Base-by-base conservation (phyloP, 495 filamentous ascomycete species). In the Hypoxylon lienhwacheense region DNA sequence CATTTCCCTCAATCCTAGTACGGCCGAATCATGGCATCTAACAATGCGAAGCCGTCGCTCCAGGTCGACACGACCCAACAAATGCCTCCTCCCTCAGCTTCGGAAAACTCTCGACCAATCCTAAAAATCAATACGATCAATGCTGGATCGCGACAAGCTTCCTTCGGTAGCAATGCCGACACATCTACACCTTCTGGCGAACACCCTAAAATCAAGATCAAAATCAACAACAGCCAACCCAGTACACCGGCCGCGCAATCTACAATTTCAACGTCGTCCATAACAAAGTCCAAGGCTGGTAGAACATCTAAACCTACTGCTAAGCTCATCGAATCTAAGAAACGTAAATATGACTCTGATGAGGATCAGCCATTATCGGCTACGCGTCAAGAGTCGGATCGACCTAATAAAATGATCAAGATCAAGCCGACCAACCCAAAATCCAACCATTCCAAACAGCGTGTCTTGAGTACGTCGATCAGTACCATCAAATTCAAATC, bases 121-220 rank as follows among this genome's bases (percentile, higher is more conserved):
- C 59, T 75, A 17, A 75, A 73, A 55, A 15, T 75, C n/a, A 75
- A 70, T 19, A 66, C 64, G 8, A 15, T 75, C n/a, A 75, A 70
- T 19, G 64, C 64, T 8, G 20, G 20, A 35, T 58, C 65, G 28
- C 49, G 52, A 46, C 36, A 61, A 25, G 16, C 58, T 36, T 50
- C 56, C 10, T 50, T 51, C 19, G 56, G 59, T 53, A 39, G 55
- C 65, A 47, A 69, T 45, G 36, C 67, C 63, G 7, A 59, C 42
- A 37, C 59, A 20, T 31, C 66, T 45, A 78, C 77, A 0, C 73
- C 77, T 11, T 73, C 71, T 15, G 61, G 59, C 20, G 71, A 68
- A 3, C 59, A 47, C 12, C 54, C 51, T 2, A 84, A 81, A 65
- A 77, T 84, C 41, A 82, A 78, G 59, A 70, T 86, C 19, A 82